These are phyloP conservation scores for Mycena citricolor DNA, from an alignment of 1,284 basidiomycete species.

Conservation along the genomic window DNA sequence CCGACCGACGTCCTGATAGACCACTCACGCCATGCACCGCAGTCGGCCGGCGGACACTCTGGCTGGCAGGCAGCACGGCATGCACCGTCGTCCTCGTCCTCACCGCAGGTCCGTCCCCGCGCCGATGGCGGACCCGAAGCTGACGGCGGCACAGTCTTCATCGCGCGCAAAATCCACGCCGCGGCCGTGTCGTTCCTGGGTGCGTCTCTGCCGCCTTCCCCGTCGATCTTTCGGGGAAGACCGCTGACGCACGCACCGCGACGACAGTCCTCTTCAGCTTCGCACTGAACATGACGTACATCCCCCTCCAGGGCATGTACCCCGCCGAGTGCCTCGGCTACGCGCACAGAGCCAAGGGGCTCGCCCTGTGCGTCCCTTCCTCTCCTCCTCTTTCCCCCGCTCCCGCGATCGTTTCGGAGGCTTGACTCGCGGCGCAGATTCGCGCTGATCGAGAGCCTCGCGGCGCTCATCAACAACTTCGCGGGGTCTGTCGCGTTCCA, in stretches of 20 bases:
- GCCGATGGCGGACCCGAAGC: neutral
- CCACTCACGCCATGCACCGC: neutral
- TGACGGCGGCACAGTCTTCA: slow-evolving; percentile 3
- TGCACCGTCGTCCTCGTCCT: slow-evolving; percentile 37
- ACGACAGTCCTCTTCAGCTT: slow-evolving; percentile 53
- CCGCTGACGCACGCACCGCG: no score
- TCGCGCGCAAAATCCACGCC: neutral
- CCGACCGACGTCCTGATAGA: neutral
- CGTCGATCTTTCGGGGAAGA: slow-evolving; percentile 8
- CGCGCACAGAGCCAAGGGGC: slow-evolving; percentile 57
- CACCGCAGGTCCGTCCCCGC: slow-evolving; percentile 28
- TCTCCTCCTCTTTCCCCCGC: neutral
- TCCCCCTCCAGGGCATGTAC: slow-evolving; percentile 54
- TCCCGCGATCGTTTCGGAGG: neutral
- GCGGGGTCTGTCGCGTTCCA: slow-evolving; percentile 49
- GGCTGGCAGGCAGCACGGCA: slow-evolving; percentile 43
- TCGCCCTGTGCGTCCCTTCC: slow-evolving; percentile 38
- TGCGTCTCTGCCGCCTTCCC: slow-evolving; percentile 21
- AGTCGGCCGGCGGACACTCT: slow-evolving; percentile 42
- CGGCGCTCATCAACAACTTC: slow-evolving; percentile 50
- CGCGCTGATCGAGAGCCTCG: slow-evolving; percentile 44
- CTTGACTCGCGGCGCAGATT: slow-evolving; percentile 23
- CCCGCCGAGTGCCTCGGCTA: slow-evolving; percentile 56
- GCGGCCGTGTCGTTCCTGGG: slow-evolving; percentile 44
- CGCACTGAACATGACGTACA: slow-evolving; percentile 46